Evolutionary conservation across 768 basidiomycete genomes (phyloP).

Genomic region (Rubroboletus pulcherrimus): DNA sequence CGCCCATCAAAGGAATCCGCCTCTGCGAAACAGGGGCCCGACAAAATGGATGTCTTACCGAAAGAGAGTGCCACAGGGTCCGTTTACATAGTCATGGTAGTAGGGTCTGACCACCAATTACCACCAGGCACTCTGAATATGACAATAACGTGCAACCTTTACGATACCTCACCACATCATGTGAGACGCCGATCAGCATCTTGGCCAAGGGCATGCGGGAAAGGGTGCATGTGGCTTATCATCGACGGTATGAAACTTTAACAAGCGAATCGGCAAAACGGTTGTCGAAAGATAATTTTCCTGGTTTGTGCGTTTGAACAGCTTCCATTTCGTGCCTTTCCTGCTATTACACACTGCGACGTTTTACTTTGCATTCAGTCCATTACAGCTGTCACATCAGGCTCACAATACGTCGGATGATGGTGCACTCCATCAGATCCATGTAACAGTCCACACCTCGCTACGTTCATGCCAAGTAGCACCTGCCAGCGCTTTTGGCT

Average conservation of each 20-base stretch:
- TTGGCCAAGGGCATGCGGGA: not conserved
- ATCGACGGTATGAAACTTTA: not conserved
- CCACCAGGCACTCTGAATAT: constrained; percentile 14
- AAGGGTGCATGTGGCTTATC: not conserved
- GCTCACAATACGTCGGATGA: not conserved
- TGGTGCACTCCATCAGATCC: not conserved
- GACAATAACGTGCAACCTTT: constrained; percentile 12
- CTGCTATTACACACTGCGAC: not conserved
- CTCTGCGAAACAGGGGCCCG: constrained; percentile 12
- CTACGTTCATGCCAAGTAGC: not conserved
- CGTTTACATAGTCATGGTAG: not conserved
- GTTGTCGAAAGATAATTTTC: not conserved
- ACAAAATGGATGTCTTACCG: not conserved
- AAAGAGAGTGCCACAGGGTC: constrained; percentile 21
- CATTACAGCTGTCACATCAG: not conserved
- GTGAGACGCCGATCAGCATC: constrained; percentile 14
- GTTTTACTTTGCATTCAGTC: constrained; percentile 6
- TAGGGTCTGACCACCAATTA: constrained; percentile 6
- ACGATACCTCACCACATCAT: constrained; percentile 9
- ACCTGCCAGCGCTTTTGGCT: not conserved
- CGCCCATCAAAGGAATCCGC: not conserved
- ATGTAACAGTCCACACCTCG: not conserved
- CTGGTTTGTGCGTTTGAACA: not conserved
- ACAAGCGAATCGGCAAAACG: not conserved
- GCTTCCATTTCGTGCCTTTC: not conserved